Conservation (phyloP, 2,329 filamentous ascomycete genomes). For the Cladorrhinum sp. region DNA sequence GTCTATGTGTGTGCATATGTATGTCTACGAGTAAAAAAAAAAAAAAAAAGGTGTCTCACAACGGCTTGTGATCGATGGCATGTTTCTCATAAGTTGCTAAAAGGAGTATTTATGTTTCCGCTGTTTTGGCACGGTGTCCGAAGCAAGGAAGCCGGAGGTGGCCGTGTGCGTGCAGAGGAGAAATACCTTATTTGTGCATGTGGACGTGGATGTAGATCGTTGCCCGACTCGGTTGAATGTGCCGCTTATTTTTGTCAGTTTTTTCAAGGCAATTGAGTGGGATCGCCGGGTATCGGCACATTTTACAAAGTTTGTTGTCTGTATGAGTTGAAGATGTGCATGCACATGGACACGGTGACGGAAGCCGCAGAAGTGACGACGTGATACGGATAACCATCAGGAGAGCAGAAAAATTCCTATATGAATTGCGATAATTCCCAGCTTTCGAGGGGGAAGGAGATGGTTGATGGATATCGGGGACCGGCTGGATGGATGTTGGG, state of each 20-base stretch:
- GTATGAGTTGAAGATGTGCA: neutral
- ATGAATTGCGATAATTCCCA: neutral
- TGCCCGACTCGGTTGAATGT: constrained; percentile 9
- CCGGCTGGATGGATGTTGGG: neutral
- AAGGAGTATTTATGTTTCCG: neutral
- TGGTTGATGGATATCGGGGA: neutral
- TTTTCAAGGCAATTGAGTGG: neutral
- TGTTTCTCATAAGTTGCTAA: neutral
- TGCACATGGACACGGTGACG: too few relatives aligned
- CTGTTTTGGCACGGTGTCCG: neutral
- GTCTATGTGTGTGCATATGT: neutral
- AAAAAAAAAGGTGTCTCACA: neutral
- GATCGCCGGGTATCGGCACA: constrained; percentile 1
- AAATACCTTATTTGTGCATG: neutral
- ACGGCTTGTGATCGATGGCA: neutral
- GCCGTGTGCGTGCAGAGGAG: too few relatives aligned
- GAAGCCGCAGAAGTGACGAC: neutral
- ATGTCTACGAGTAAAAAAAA: neutral
- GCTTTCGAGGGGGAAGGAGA: neutral
- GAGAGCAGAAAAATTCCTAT: too few relatives aligned
- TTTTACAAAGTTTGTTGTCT: neutral
- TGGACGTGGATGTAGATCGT: constrained; percentile 15
- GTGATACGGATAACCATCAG: neutral
- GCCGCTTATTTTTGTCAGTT: constrained; percentile 10
- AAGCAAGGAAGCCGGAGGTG: too few relatives aligned